Evolutionary conservation across 208 protist genomes (phyloP), one percentile per base, ranked within the genome.

Genomic region (Acanthamoeba culbertsoni): DNA sequence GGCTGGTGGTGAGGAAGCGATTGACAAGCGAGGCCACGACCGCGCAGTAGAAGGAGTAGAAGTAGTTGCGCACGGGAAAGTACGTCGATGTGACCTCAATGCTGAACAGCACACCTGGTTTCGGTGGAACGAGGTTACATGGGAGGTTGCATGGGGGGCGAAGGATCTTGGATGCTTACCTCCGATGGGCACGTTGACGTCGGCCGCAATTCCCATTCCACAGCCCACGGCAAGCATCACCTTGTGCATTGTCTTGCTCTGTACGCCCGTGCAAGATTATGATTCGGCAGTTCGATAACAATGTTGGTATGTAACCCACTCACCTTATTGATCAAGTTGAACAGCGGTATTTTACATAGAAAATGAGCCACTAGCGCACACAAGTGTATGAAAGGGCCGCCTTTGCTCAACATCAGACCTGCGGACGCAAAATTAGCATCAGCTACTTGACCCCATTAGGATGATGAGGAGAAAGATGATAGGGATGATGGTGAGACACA

Each of bases 61-160:
- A 93, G 91, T 93, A 96, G 75, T 95, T 96, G 10, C 45, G 51
- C 18, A 97, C 94, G 14, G 93, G 63, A 89, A 94, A 97, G 35
- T 95, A 97, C 4, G 95, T 97, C 18, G 94, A 92, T 26, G 96
- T 97, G 2, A 96, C 94, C 51, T 97, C 96, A 31, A 97, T 96
- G 37, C 77, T 93, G 71, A 97, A 96, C 0, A 97, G 33, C 53
- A 96, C 90, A 35, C 96, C 96, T 42, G 46, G n/a, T 28, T 14
- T 62, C 10, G 43, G 26, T 16, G 23, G 23, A 45, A 16, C 42
- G 46, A 62, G 55, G 55, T n/a, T 23, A 12, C 0, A 86, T 86
- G 45, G n/a, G 33, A 33, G 75, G 12, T 86, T 2, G 20, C 33
- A 20, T 18, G 31, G 55, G 0, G 35, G 65, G 31, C 23, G 43